These are phyloP conservation scores for Rhynchosporium agropyri DNA, from an alignment of 2,329 filamentous ascomycete genomes.

Conservation along the genomic window DNA sequence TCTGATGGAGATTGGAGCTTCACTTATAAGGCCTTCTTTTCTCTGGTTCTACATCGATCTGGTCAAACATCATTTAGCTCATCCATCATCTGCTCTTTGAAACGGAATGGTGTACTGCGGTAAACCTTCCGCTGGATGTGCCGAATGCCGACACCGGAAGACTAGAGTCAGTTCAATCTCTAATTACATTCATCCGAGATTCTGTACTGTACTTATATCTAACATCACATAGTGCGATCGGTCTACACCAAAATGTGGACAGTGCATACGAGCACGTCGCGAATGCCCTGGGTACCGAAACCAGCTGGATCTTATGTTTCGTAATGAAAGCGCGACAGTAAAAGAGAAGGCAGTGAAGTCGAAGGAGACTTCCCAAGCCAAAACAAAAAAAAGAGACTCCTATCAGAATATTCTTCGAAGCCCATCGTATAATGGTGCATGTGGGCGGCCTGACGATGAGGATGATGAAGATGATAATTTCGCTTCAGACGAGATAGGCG, in stretches of 20 bases:
- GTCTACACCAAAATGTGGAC: slow-evolving; percentile 53
- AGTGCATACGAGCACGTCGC: slow-evolving; percentile 56
- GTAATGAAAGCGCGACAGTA: slow-evolving; percentile 58
- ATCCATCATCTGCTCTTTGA: not conserved
- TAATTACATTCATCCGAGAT: not conserved
- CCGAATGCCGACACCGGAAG: slow-evolving; percentile 28
- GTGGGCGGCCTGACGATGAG: too few relatives aligned
- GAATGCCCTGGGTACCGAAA: slow-evolving; percentile 59
- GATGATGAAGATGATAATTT: too few relatives aligned
- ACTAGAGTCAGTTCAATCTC: slow-evolving; percentile 27
- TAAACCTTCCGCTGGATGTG: slow-evolving; percentile 29
- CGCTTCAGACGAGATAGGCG: not conserved
- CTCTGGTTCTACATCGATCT: not conserved
- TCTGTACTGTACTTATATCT: not conserved
- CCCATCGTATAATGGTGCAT: too few relatives aligned
- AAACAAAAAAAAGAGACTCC: slow-evolving; percentile 6
- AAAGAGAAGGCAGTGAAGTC: slow-evolving; percentile 48
- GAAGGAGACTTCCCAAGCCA: slow-evolving; percentile 18
- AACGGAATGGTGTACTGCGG: slow-evolving; percentile 32
- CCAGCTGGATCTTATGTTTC: slow-evolving; percentile 59
- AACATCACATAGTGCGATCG: slow-evolving; percentile 49
- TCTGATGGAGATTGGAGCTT: not conserved
- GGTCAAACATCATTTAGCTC: not conserved
- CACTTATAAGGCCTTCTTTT: not conserved
- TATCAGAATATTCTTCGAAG: not conserved